Percentiles rank a stretch among this genome's conserved stretches.
Evolutionary conservation across 2,329 filamentous ascomycete species (phyloP).

Genomic region (Trichoderma sp.): DNA sequence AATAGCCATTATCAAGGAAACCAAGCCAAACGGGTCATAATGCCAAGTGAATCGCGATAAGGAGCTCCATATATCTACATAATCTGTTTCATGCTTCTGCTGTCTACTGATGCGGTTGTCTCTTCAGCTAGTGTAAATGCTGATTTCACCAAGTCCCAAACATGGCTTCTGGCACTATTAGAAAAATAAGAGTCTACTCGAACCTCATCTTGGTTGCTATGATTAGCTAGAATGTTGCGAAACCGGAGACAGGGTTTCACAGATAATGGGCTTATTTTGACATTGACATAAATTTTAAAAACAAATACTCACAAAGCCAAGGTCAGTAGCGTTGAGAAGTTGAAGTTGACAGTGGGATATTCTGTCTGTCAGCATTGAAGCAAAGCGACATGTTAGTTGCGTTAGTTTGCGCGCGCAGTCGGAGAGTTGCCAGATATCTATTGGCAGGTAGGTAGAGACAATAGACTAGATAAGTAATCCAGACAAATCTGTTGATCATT

Average conservation of each 20-base stretch:
- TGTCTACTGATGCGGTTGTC: too few relatives aligned
- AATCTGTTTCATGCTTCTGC: too few relatives aligned
- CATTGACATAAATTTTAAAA: background rate
- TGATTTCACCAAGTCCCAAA: too few relatives aligned
- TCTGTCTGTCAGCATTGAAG: background rate
- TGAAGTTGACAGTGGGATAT: background rate
- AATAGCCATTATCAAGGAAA: background rate
- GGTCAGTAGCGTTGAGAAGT: background rate
- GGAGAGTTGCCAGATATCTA: background rate
- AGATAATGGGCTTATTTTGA: too few relatives aligned
- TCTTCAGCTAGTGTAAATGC: too few relatives aligned
- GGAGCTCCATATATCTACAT: background rate
- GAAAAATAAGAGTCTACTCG: too few relatives aligned
- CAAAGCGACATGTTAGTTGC: too few relatives aligned
- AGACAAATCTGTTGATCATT: background rate
- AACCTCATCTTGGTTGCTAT: too few relatives aligned
- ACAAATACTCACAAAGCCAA: too few relatives aligned
- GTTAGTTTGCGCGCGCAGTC: background rate
- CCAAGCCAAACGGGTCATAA: background rate
- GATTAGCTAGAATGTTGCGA: too few relatives aligned
- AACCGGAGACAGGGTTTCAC: too few relatives aligned
- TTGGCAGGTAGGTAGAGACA: background rate
- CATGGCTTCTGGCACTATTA: too few relatives aligned
- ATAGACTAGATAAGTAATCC: background rate
- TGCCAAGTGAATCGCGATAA: background rate